Evolutionary conservation across 108 stramenopile species (phyloP).

Genomic region (Cyclotella sp.): DNA sequence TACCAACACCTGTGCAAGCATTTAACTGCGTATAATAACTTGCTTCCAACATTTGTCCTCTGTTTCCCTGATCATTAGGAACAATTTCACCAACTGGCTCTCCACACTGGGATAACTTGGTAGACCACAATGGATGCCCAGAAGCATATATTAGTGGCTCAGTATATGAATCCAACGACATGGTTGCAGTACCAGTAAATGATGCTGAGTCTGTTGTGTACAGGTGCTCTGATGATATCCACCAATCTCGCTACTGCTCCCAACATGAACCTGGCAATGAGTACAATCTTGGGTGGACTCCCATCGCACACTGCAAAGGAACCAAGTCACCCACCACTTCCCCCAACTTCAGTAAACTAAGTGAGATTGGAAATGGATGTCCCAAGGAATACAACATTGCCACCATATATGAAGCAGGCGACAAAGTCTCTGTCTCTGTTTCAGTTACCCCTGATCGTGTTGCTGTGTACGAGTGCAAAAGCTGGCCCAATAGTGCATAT

Average conservation of each 20-base stretch:
- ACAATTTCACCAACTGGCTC: neutral
- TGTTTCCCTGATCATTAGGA: too few relatives aligned
- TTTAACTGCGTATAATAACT: too few relatives aligned
- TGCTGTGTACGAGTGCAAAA: constrained; percentile 19
- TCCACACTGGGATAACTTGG: neutral
- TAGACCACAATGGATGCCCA: constrained; percentile 17
- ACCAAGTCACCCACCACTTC: neutral
- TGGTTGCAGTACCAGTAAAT: neutral
- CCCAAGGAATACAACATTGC: neutral
- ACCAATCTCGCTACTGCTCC: neutral
- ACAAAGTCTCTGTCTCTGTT: neutral
- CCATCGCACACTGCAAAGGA: neutral
- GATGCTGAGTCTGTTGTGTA: neutral
- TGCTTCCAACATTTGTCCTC: too few relatives aligned
- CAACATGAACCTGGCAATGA: neutral
- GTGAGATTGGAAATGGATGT: constrained; percentile 1
- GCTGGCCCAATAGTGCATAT: neutral
- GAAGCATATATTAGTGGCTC: neutral
- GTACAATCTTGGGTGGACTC: neutral
- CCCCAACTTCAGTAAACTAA: neutral
- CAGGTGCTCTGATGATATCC: constrained; percentile 6
- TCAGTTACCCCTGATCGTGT: neutral
- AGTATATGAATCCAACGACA: constrained; percentile 13
- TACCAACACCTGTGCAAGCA: too few relatives aligned
- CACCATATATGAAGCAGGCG: neutral